phyloP scores from a whole-genome alignment of 2,329 filamentous ascomycete species.

The Fusarium virguliforme region DNA sequence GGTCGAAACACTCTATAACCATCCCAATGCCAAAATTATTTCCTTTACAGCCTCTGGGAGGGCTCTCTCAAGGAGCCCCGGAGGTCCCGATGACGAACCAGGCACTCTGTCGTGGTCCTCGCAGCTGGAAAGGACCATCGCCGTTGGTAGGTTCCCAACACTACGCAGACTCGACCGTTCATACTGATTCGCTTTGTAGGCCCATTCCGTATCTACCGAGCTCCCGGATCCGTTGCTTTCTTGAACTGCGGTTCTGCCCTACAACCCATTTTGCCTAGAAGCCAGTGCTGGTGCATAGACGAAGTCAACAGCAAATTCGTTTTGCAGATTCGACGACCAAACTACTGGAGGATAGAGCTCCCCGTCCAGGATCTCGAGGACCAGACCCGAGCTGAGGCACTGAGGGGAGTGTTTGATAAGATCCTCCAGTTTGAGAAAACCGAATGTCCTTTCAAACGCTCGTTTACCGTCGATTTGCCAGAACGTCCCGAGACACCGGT shows the following conservation, averaged over 20 bases:
- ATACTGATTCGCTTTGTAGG: slow-evolving; percentile 62
- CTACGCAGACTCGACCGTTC: neutral
- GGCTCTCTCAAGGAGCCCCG: slow-evolving; percentile 54
- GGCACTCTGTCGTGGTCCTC: slow-evolving; percentile 82
- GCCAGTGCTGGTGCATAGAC: slow-evolving; percentile 95
- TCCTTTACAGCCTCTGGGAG: slow-evolving; percentile 63
- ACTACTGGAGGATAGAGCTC: slow-evolving; percentile 93
- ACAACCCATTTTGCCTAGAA: slow-evolving; percentile 89
- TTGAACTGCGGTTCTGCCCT: slow-evolving; percentile 87
- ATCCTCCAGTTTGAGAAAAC: slow-evolving; percentile 91
- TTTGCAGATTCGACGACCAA: slow-evolving; percentile 85
- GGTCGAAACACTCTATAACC: slow-evolving; percentile 82
- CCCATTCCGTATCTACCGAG: slow-evolving; percentile 85
- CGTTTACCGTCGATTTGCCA: slow-evolving; percentile 82
- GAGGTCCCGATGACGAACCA: slow-evolving; percentile 61
- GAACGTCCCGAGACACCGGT: slow-evolving; percentile 76
- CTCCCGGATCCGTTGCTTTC: slow-evolving; percentile 89
- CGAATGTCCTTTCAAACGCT: slow-evolving; percentile 85
- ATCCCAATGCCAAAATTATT: slow-evolving; percentile 80
- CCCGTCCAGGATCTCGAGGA: slow-evolving; percentile 69
- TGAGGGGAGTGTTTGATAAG: slow-evolving; percentile 79
- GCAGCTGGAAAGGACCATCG: slow-evolving; percentile 84
- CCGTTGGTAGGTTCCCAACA: slow-evolving; percentile 71
- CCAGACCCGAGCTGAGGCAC: slow-evolving; percentile 72
- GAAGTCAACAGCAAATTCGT: slow-evolving; percentile 86